Conservation (phyloP, 352 stramenopile species). For the Elongisporangium undulatum region DNA sequence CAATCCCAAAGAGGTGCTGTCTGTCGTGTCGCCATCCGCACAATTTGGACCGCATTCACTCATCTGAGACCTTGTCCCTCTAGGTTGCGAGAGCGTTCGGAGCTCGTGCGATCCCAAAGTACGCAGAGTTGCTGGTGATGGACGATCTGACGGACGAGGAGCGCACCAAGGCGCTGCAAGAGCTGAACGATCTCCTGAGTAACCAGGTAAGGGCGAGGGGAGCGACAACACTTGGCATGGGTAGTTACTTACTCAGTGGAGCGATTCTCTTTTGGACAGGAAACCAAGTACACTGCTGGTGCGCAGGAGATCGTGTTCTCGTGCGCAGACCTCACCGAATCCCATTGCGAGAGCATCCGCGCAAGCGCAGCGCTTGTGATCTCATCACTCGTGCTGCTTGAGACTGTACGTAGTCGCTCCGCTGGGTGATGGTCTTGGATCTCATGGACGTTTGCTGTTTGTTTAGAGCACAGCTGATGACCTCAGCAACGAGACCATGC, state of each 20-base stretch:
- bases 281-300: conserved; percentile 49
- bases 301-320: conserved; percentile 47
- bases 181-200: conserved; percentile 50
- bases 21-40: neutral
- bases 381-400: conserved; percentile 48
- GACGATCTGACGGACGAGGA: conserved; percentile 55
- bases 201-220: conserved; percentile 20
- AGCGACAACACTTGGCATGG: too few relatives aligned
- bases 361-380: conserved; percentile 38
- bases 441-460: neutral
- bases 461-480: conserved; percentile 31
- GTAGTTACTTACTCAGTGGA: too few relatives aligned
- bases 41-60: neutral
- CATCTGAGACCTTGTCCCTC: neutral
- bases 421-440: neutral
- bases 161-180: conserved; percentile 34
- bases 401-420: conserved; percentile 23
- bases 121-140: conserved; percentile 46
- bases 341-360: conserved; percentile 31
- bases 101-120: conserved; percentile 44
- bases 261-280: conserved; percentile 6
- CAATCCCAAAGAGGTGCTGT: conserved; percentile 36
- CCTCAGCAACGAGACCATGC: conserved; percentile 43
- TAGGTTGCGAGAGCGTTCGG: conserved; percentile 62
- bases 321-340: conserved; percentile 45